These are phyloP conservation scores for Fusarium armeniacum DNA, from an alignment of 2,329 filamentous ascomycete species.

Conservation along the genomic window DNA sequence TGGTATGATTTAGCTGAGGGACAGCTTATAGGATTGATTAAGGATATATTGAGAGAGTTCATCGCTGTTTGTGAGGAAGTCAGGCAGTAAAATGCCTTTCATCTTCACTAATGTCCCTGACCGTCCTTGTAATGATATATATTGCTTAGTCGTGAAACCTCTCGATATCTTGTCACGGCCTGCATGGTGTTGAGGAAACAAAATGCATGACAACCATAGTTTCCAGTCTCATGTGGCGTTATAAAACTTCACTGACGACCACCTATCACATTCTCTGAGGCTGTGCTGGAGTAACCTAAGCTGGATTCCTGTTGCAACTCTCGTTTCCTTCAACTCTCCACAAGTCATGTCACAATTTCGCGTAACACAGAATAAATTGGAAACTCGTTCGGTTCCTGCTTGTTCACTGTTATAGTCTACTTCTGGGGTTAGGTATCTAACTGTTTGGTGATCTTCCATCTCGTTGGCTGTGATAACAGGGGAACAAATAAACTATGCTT, in stretches of 20 bases:
- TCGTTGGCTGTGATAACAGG: rapidly evolving
- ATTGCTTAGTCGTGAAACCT: neutral
- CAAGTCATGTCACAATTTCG: neutral
- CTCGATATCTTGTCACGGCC: neutral
- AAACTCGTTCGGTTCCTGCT: neutral
- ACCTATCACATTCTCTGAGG: neutral
- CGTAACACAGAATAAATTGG: neutral
- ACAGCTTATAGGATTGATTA: neutral
- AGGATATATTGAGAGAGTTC: neutral
- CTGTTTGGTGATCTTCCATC: rapidly evolving
- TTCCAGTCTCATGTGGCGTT: neutral
- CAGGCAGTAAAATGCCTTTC: neutral
- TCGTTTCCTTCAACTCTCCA: neutral
- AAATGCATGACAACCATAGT: neutral
- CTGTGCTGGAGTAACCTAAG: neutral
- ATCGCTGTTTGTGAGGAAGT: too few relatives aligned
- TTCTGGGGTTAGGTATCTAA: neutral
- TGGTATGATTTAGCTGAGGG: neutral
- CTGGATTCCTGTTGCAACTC: neutral
- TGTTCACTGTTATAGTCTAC: rapidly evolving
- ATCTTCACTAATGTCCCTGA: neutral
- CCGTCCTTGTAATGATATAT: neutral
- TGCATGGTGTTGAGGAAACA: neutral
- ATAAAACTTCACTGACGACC: neutral
- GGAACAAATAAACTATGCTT: neutral